phyloP scores from a whole-genome alignment of 208 protist genomes.

The Trichomonas gallinae region DNA sequence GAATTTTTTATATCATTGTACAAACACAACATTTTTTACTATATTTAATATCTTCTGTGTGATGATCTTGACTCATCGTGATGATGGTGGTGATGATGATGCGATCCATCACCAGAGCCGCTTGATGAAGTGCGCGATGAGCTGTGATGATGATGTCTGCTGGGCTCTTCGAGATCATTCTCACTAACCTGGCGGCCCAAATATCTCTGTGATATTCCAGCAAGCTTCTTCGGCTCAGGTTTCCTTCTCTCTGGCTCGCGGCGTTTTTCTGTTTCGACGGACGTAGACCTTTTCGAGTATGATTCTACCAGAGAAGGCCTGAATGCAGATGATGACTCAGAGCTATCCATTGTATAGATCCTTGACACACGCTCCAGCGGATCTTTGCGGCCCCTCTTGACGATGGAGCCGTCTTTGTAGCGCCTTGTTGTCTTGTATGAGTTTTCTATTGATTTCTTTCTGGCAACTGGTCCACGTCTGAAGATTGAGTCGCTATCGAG shows the following conservation, averaged over 20 bases:
- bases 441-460: neutral
- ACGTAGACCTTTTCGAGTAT: neutral
- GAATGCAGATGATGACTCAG: neutral
- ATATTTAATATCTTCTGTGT: neutral
- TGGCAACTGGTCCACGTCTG: neutral
- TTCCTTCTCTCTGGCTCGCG: neutral
- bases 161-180: neutral
- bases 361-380: neutral
- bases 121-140: neutral
- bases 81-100: neutral
- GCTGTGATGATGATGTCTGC: neutral
- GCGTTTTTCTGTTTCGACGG: neutral
- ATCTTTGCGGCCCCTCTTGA: neutral
- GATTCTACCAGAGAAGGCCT: neutral
- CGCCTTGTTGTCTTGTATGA: neutral
- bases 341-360: neutral
- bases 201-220: neutral
- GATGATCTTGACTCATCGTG: neutral
- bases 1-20: too few species aligned
- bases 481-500: neutral
- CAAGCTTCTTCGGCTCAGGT: neutral
- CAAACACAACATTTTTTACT: neutral
- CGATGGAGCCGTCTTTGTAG: neutral
- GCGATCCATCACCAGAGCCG: neutral
- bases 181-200: neutral